Evolutionary conservation across 305 asterid species (phyloP).

Genomic region (Solanum aculeatissimum): DNA sequence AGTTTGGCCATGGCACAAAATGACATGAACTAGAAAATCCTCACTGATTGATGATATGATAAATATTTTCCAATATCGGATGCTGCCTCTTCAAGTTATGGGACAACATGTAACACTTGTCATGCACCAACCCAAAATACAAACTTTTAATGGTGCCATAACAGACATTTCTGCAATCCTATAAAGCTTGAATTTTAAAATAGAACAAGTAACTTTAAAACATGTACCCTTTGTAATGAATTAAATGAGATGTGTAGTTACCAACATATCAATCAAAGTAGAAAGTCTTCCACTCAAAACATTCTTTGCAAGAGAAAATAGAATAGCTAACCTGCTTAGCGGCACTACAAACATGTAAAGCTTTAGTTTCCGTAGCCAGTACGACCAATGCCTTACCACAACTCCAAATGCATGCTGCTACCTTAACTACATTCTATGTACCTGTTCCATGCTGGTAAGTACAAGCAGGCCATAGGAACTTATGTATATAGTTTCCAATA

Average conservation of each 20-base stretch:
- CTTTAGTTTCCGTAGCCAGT: background rate
- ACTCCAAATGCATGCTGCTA: background rate
- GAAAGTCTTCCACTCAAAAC: background rate
- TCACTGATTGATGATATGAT: slow-evolving; percentile 17
- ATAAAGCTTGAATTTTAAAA: background rate
- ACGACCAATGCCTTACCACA: background rate
- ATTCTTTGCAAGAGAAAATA: background rate
- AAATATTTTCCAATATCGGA: slow-evolving; percentile 17
- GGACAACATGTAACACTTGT: background rate
- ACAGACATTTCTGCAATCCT: background rate
- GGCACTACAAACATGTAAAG: background rate
- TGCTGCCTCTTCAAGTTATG: slow-evolving; percentile 17
- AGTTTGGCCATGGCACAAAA: slow-evolving; percentile 13
- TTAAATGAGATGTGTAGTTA: background rate
- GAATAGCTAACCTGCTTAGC: background rate
- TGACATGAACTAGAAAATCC: slow-evolving; percentile 20
- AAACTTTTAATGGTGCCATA: background rate
- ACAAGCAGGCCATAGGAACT: background rate
- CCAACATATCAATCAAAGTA: background rate
- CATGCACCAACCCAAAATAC: background rate
- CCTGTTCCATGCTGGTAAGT: background rate
- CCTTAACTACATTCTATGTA: background rate
- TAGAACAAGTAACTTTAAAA: background rate
- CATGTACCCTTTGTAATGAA: background rate
- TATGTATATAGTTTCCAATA: background rate